phyloP scores from a whole-genome alignment of 331 rosid species.

The Quercus phellos region DNA sequence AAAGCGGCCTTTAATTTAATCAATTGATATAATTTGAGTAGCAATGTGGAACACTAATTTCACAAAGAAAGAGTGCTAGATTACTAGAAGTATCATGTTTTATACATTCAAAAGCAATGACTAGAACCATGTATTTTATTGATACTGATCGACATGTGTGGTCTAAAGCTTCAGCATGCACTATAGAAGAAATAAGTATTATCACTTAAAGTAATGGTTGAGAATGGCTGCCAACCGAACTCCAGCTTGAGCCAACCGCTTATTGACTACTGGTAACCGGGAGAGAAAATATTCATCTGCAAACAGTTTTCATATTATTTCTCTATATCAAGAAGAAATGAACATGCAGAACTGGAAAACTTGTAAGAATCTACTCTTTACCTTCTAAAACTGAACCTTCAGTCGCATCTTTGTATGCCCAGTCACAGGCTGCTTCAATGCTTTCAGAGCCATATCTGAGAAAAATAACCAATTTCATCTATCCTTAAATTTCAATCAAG shows the following conservation, averaged over 20 bases:
- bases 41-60: not conserved
- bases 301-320: constrained; percentile 4
- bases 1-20: not conserved
- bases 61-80: not conserved
- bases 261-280: constrained; percentile 51
- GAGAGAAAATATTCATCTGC: constrained; percentile 77
- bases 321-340: not conserved
- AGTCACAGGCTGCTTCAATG: constrained; percentile 59
- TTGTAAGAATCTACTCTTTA: constrained; percentile 9
- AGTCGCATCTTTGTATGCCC: constrained; percentile 63
- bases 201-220: constrained; percentile 34
- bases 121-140: not conserved
- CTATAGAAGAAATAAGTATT: not conserved
- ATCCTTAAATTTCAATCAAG: not conserved
- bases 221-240: constrained; percentile 79
- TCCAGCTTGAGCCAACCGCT: constrained; percentile 76
- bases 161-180: not conserved
- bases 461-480: not conserved
- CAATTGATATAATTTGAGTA: not conserved
- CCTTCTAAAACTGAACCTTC: constrained; percentile 61
- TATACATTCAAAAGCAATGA: not conserved
- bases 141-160: not conserved
- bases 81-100: not conserved
- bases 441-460: constrained; percentile 80
- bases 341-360: not conserved